Base-by-base conservation (phyloP, 2,329 filamentous ascomycete genomes). In the Fusarium incarnatum region DNA sequence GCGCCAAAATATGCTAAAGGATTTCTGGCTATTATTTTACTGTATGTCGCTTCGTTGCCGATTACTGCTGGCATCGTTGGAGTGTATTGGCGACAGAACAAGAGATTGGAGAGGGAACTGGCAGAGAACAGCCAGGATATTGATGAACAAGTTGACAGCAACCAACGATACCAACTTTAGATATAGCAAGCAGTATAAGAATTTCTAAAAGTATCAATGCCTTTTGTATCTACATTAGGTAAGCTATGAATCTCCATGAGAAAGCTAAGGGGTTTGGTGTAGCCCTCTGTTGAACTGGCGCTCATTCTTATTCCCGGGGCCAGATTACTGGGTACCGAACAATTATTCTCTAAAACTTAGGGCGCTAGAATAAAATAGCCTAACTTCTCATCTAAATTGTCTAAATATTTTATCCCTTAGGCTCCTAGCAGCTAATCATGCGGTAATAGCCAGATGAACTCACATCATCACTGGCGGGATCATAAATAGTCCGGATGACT, bases 41-140 rank as follows among this genome's bases (percentile, higher is more conserved):
- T 75, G 1, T 75, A 75, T 41, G 45, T 48, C 1, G 55, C 65
- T 3, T 53, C 61, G 5, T 64, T 76, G 8, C 73, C 68, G 0
- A 65, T 72, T 3, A 71, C 66, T 8, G 13, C 62, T 22, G n/a
- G 49, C 0, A 56, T 75, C 0, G 75, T 75, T 66, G 67, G 64
- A 37, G 45, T 72, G 4, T 77, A 77, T 18, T 64, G 65, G 70
- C 40, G 57, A 18, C 57, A 60, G 25, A 77, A 77, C 3, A 73
- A 60, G 50, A 75, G 62, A 25, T 1, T 27, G 13, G 44, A 46
- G 1, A 45, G 15, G 10, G 37, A 56, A 4, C n/a, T n/a, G 3
- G 18, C 8, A 11, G 32, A 52, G 5, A 7, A 25, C 9, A 5
- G 6, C 0, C 25, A 27, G 4, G 32, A 48, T 30, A 9, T n/a